Conservation (phyloP, 495 filamentous ascomycete genomes). For the Mycothermus thermophilus region DNA sequence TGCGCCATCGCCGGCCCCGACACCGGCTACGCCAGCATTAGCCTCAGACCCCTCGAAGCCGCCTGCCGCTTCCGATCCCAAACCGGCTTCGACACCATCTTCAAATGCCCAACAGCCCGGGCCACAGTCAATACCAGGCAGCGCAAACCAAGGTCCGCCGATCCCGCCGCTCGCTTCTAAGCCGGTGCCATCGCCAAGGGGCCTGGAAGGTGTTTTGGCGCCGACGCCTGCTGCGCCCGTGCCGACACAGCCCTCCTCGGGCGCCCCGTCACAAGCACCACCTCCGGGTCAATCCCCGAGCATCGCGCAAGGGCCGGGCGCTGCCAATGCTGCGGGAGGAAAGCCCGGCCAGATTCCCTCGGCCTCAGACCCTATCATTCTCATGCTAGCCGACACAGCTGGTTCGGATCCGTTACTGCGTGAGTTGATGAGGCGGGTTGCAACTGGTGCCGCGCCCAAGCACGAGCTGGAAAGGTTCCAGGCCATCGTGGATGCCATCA, state of each 20-base stretch:
- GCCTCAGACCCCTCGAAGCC: constrained; percentile 11
- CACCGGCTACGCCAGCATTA: constrained; percentile 10
- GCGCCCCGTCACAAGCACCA: neutral
- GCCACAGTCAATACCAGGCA: too few relatives aligned
- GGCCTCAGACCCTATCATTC: constrained; percentile 98
- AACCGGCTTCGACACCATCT: constrained; percentile 3
- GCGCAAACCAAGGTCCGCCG: neutral
- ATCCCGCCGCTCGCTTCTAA: too few relatives aligned
- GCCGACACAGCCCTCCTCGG: constrained; percentile 5
- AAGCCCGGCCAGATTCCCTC: constrained; percentile 41
- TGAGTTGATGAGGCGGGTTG: constrained; percentile 90
- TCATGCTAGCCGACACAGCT: constrained; percentile 77
- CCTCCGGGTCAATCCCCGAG: constrained; percentile 3
- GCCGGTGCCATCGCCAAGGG: neutral
- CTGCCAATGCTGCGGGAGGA: constrained; percentile 5
- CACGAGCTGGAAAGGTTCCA: constrained; percentile 82
- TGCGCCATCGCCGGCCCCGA: constrained; percentile 32
- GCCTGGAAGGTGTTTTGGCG: neutral
- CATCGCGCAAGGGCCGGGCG: neutral
- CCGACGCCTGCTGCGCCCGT: constrained; percentile 8
- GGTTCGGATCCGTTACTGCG: constrained; percentile 79
- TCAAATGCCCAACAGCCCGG: too few relatives aligned
- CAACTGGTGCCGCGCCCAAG: constrained; percentile 65
- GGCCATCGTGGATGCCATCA: constrained; percentile 81
- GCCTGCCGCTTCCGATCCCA: constrained; percentile 1